Evolutionary conservation across 495 filamentous ascomycete species (phyloP), one percentile per base, ranked within the genome.

Genomic region (Penicillium taxi): DNA sequence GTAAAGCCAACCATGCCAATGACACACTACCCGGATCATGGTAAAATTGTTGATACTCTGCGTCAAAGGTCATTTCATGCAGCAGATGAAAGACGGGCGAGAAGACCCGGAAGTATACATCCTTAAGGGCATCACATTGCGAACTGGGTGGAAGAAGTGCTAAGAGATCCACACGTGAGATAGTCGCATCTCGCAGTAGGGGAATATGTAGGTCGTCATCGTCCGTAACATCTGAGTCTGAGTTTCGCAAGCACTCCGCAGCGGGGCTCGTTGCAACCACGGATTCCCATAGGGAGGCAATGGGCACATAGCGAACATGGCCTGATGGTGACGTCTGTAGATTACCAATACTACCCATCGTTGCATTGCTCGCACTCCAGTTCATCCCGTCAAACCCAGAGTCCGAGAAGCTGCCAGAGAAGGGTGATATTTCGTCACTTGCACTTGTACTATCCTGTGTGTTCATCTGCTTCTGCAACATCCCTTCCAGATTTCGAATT

Each of bases 41-140:
- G 26, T 59, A 62, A 25, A 70, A 70, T 9, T 60, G 56, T 26
- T 62, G 55, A 45, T 70, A 72, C 23, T 72, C 64, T 4, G 62
- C 55, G 21, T 67, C 62, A 21, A 72, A 72, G 1, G 65, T 68
- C 34, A 67, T 49, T 35, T 70, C 68, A 34, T 70, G 68, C 6
- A 72, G 55, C 39, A 69, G 69, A 42, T 66, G 61, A 20, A 63
- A 63, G 13, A 66, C 58, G 22, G 63, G 53, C 14, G 63, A 66
- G 33, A 66, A 64, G 16, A 64, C 60, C 9, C 52, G 54, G 22
- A 66, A 59, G 26, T 66, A 66, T 6, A 63, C 53, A 26, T 63
- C 58, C 37, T 64, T 66, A 8, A 66, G 37, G 6, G 37, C 52
- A 48, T 64, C 58, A 37, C 63, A 66, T 31, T 64, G 61, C 13